A percentile compares a stretch with the other conserved stretches of the same genome.
phyloP scores from a whole-genome alignment of 108 stramenopile species.

The Schizochytrium sp. region DNA sequence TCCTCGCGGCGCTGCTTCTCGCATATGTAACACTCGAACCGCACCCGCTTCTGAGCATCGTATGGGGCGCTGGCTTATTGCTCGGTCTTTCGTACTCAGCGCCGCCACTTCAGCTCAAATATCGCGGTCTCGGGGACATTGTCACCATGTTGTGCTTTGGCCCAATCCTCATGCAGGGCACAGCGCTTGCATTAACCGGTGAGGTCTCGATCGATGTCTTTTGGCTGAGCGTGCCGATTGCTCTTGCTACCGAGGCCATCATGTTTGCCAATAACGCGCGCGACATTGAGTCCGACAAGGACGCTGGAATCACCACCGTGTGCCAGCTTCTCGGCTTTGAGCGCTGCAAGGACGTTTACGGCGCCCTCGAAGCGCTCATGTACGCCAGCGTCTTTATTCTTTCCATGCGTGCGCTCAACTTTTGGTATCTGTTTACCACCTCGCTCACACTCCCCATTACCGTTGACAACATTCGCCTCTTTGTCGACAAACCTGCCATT shows the following conservation, averaged over 20 bases:
- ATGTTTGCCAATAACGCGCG: constrained; percentile 43
- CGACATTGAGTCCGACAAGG: constrained; percentile 31
- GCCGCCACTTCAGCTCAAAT: constrained; percentile 23
- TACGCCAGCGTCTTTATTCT: not conserved
- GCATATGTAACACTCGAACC: not conserved
- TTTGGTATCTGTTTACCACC: not conserved
- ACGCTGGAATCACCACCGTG: constrained; percentile 21
- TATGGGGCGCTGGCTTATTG: not conserved
- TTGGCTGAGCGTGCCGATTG: constrained; percentile 29
- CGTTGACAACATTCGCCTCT: not conserved
- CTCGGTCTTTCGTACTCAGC: constrained; percentile 26
- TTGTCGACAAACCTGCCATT: not conserved
- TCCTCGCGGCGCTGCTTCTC: not conserved
- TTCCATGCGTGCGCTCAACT: not conserved
- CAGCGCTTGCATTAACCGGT: constrained; percentile 28
- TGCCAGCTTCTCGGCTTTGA: not conserved
- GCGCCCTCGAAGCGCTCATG: not conserved
- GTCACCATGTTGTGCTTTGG: constrained; percentile 28
- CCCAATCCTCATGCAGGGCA: constrained; percentile 4
- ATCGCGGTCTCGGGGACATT: constrained; percentile 20
- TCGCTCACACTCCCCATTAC: not conserved
- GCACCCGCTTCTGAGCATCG: not conserved
- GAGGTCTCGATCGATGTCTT: not conserved
- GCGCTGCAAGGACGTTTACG: not conserved
- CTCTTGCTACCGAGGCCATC: constrained; percentile 42